Percentiles rank a stretch among this genome's conserved stretches.
phyloP scores from a whole-genome alignment of 805 yeast species.

The Naumovozyma baii region DNA sequence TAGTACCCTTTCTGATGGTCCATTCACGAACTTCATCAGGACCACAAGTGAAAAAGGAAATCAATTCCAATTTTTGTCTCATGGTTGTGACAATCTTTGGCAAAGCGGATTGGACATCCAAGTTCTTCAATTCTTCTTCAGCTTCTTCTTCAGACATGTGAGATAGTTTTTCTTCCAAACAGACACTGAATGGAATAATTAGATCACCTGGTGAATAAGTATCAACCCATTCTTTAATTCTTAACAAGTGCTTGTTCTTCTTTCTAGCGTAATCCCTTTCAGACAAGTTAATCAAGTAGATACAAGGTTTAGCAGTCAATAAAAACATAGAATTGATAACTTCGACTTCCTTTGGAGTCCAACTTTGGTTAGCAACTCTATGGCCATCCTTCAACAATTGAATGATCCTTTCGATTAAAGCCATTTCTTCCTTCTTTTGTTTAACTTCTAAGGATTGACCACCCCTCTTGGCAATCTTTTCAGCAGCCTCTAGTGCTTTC shows the following conservation, averaged over 20 bases:
- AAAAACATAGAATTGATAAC: conserved; percentile 75
- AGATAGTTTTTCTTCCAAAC: conserved; percentile 84
- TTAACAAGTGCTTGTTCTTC: conserved; percentile 75
- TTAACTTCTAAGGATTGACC: conserved; percentile 85
- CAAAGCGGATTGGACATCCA: conserved; percentile 70
- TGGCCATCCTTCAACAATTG: conserved; percentile 71
- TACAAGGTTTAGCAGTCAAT: conserved; percentile 91
- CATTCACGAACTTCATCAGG: conserved; percentile 96
- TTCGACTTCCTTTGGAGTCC: conserved; percentile 90
- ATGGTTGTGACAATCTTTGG: conserved; percentile 79
- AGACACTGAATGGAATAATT: conserved; percentile 88
- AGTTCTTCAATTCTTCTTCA: conserved; percentile 60
- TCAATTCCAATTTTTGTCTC: conserved; percentile 79
- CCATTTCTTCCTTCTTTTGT: conserved; percentile 78
- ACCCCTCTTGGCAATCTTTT: conserved; percentile 74
- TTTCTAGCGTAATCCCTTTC: conserved; percentile 82
- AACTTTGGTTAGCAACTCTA: conserved; percentile 76
- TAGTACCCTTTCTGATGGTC: conserved; percentile 86
- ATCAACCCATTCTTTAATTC: conserved; percentile 79
- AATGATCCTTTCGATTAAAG: conserved; percentile 63
- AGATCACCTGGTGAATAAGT: conserved; percentile 78
- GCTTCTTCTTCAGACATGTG: conserved; percentile 77
- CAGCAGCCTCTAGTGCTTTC: conserved; percentile 70
- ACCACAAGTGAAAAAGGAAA: conserved; percentile 93
- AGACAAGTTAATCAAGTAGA: conserved; percentile 81